These are phyloP conservation scores for Pneumocystis canis DNA, from an alignment of 1,139 yeast species.

Conservation along the genomic window DNA sequence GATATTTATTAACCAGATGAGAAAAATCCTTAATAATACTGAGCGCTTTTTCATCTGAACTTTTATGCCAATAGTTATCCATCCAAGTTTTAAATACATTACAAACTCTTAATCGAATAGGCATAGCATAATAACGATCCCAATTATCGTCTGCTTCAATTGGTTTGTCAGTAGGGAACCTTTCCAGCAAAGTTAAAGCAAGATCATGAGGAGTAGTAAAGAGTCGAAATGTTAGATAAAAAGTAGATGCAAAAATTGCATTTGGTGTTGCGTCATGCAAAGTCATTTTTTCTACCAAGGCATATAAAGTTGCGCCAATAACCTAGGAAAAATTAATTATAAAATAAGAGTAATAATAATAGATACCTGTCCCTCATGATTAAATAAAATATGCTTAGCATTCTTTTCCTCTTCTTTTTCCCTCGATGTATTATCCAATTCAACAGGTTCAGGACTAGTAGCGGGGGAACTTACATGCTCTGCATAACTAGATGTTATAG, in stretches of 20 bases:
- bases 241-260: constrained; percentile 56
- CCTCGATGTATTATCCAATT: not conserved
- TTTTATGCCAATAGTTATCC: constrained; percentile 64
- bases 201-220: constrained; percentile 59
- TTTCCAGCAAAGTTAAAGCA: constrained; percentile 48
- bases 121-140: constrained; percentile 22
- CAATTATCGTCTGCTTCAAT: constrained; percentile 3
- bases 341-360: not conserved
- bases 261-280: constrained; percentile 53
- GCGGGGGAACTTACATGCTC: not conserved
- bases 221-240: constrained; percentile 64
- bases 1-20: constrained; percentile 40
- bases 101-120: constrained; percentile 55
- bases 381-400: constrained; percentile 6
- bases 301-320: constrained; percentile 67
- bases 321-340: not conserved
- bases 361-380: constrained; percentile 34
- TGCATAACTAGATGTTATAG: not conserved
- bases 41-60: constrained; percentile 31
- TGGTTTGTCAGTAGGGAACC: constrained; percentile 37
- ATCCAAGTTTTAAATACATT: constrained; percentile 58
- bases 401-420: not conserved
- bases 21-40: constrained; percentile 13
- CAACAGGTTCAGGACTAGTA: not conserved
- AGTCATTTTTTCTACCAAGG: constrained; percentile 55